Evolutionary conservation across 1,139 yeast species (phyloP).

Genomic region (Blastobotrys apis): DNA sequence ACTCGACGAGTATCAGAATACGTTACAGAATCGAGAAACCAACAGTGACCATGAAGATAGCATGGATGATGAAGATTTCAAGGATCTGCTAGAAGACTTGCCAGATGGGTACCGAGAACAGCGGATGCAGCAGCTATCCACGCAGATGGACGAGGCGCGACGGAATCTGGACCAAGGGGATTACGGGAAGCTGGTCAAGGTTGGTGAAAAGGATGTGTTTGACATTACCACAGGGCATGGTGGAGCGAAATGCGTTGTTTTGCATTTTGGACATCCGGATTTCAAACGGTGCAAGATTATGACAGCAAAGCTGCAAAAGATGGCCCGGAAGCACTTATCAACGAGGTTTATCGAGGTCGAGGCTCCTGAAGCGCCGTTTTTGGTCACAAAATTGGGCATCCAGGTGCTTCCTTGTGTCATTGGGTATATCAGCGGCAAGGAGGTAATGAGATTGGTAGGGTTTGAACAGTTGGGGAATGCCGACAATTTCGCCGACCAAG

Average conservation of each 20-base stretch:
- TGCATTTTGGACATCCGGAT: slow-evolving; percentile 61
- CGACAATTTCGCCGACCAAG: slow-evolving; percentile 40
- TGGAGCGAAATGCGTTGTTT: slow-evolving; percentile 41
- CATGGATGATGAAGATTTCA: slow-evolving; percentile 31
- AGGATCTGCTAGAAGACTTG: slow-evolving; percentile 57
- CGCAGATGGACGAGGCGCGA: slow-evolving; percentile 39
- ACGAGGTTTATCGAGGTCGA: slow-evolving; percentile 54
- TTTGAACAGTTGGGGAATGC: slow-evolving; percentile 53
- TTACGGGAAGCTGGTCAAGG: slow-evolving; percentile 42
- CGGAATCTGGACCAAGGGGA: slow-evolving; percentile 33
- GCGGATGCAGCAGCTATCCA: slow-evolving; percentile 59
- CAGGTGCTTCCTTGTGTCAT: slow-evolving; percentile 70
- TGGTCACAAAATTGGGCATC: slow-evolving; percentile 56
- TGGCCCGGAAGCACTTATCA: slow-evolving; percentile 56
- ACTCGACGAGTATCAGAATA: slow-evolving; percentile 14
- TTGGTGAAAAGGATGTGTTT: slow-evolving; percentile 57
- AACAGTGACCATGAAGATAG: slow-evolving; percentile 11
- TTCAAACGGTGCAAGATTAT: slow-evolving; percentile 55
- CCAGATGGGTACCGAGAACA: slow-evolving; percentile 68
- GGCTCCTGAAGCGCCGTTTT: slow-evolving; percentile 67
- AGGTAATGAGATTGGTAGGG: slow-evolving; percentile 58
- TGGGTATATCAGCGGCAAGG: slow-evolving; percentile 57
- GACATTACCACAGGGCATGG: slow-evolving; percentile 42
- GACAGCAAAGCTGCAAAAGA: slow-evolving; percentile 39
- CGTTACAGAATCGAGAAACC: slow-evolving; percentile 3